A percentile compares a stretch with the other conserved stretches of the same genome.
phyloP scores from a whole-genome alignment of 441 rosid species.

The Euphorbia schlechtendalii region DNA sequence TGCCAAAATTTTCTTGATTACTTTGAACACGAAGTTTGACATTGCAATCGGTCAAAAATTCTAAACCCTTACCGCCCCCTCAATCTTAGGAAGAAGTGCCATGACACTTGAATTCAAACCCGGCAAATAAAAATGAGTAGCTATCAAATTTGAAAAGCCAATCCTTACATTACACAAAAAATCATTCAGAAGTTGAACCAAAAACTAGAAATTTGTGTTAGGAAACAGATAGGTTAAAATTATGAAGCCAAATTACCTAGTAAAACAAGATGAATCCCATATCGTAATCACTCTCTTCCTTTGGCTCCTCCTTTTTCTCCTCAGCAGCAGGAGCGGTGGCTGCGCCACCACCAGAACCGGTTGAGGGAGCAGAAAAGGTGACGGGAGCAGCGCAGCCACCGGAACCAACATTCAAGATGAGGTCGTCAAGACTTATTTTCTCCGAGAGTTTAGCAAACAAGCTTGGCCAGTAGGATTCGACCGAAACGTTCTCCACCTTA shows the following conservation, averaged over 20 bases:
- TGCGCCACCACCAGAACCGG: constrained; percentile 35
- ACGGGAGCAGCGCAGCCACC: constrained; percentile 42
- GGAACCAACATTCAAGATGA: constrained; percentile 51
- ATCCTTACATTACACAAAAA: neutral
- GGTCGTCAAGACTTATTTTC: constrained; percentile 49
- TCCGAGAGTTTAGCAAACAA: constrained; percentile 65
- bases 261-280: constrained; percentile 78
- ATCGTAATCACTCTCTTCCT: constrained; percentile 76
- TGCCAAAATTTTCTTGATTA: no score
- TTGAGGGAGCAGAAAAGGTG: constrained; percentile 32
- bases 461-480: constrained; percentile 70
- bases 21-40: no score
- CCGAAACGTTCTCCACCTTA: constrained; percentile 39
- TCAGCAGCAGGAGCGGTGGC: constrained; percentile 44
- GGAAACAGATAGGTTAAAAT: neutral
- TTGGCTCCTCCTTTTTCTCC: constrained; percentile 66
- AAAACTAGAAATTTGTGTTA: neutral
- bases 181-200: neutral
- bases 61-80: no score
- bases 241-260: constrained; percentile 21
- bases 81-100: no score
- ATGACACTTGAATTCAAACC: no score
- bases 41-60: no score
- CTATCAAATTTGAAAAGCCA: neutral
- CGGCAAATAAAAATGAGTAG: no score